Percentiles rank a stretch among this genome's conserved stretches.
Conservation (phyloP, 1,284 basidiomycete genomes). For the Heterobasidion irregulare region DNA sequence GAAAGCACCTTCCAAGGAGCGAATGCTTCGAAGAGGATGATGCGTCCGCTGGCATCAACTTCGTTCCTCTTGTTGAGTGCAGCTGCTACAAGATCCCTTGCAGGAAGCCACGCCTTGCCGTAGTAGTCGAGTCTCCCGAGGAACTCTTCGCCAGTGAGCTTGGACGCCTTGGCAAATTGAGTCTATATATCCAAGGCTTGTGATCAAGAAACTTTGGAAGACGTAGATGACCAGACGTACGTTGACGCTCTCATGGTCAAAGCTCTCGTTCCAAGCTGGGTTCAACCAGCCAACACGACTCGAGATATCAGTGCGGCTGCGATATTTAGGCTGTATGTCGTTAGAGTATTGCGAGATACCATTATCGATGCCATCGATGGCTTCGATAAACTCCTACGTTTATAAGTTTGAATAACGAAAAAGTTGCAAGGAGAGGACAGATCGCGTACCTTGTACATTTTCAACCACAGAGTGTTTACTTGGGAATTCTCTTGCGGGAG, state of each 20-base stretch:
- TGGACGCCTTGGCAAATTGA: conserved; percentile 75
- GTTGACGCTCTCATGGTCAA: conserved; percentile 57
- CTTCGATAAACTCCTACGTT: conserved; percentile 82
- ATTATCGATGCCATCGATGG: conserved; percentile 94
- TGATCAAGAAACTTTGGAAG: neutral
- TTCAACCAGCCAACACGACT: conserved; percentile 79
- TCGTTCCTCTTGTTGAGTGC: conserved; percentile 58
- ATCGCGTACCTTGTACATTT: conserved; percentile 68
- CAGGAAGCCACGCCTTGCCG: conserved; percentile 87
- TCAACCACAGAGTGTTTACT: conserved; percentile 76
- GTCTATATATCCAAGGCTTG: conserved; percentile 30
- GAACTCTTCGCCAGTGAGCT: conserved; percentile 85
- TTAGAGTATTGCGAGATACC: conserved; percentile 76
- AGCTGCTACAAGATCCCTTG: conserved; percentile 71
- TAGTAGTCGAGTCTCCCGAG: conserved; percentile 77
- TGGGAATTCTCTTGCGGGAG: conserved; percentile 48
- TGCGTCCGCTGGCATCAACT: conserved; percentile 66
- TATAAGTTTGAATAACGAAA: neutral
- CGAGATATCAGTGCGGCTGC: conserved; percentile 73
- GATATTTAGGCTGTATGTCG: conserved; percentile 62
- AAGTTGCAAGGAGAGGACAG: too few relatives aligned
- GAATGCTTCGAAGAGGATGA: conserved; percentile 79
- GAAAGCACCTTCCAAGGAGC: conserved; percentile 78
- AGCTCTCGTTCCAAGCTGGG: conserved; percentile 84
- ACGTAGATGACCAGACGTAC: conserved; percentile 27